Conservation (phyloP, 2,329 filamentous ascomycete genomes). For the Didymella glomerata region DNA sequence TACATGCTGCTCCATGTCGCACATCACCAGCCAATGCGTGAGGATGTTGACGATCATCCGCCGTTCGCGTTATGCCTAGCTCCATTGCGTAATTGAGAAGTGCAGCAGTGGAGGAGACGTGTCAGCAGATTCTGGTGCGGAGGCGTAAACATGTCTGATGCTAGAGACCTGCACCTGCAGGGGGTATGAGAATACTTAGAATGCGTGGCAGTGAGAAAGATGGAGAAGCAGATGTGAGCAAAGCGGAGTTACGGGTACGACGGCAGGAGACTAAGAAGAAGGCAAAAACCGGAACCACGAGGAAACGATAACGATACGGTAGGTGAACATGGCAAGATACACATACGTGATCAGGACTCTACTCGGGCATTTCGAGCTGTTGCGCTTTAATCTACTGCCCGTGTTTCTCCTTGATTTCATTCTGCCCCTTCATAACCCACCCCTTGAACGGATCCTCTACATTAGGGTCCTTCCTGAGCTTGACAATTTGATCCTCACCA, state of each 20-base stretch:
- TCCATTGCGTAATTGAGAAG: not conserved
- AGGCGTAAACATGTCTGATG: not conserved
- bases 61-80: too few relatives aligned
- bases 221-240: not conserved
- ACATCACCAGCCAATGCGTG: not conserved
- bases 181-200: too few relatives aligned
- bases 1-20: not conserved
- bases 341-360: not conserved
- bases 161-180: not conserved
- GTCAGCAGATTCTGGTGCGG: too few relatives aligned
- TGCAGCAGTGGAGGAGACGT: not conserved
- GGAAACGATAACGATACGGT: too few relatives aligned
- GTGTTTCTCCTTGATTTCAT: constrained; percentile 11
- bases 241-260: too few relatives aligned
- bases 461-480: constrained; percentile 32
- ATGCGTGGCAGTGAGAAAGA: not conserved
- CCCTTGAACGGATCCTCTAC: constrained; percentile 37
- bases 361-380: not conserved
- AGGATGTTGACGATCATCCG: too few relatives aligned
- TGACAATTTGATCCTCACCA: constrained; percentile 39
- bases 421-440: constrained; percentile 27
- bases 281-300: too few relatives aligned
- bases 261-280: too few relatives aligned
- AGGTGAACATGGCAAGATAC: too few relatives aligned
- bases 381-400: not conserved